Conservation (phyloP, 352 stramenopile genomes). For the Globisporangium carolinianum region DNA sequence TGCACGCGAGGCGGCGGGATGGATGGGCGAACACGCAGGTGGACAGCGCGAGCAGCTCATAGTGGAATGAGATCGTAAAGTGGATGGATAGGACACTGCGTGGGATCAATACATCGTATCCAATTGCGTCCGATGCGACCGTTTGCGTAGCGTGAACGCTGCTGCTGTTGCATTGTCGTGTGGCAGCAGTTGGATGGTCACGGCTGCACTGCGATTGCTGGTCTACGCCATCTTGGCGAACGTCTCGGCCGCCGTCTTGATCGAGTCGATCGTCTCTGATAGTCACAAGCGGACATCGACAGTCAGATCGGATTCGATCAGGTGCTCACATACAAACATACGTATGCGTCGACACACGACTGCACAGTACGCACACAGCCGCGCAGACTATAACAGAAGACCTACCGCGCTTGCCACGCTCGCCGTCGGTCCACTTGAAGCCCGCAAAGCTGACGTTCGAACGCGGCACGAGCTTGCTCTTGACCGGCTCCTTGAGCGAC, state of each 20-base stretch:
- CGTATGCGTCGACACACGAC: not conserved
- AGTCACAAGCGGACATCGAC: not conserved
- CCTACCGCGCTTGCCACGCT: conserved; percentile 68
- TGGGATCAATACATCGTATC: too few species aligned
- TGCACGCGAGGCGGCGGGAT: too few species aligned
- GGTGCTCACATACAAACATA: not conserved
- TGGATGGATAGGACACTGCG: too few species aligned
- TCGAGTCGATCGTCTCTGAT: conserved; percentile 66
- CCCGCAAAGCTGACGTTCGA: conserved; percentile 76
- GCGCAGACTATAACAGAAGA: conserved; percentile 5
- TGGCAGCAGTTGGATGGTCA: too few species aligned
- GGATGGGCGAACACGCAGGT: too few species aligned
- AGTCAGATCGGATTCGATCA: not conserved
- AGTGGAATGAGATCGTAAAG: too few species aligned
- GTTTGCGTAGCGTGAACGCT: too few species aligned
- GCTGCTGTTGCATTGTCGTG: too few species aligned
- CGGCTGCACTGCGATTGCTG: conserved; percentile 14
- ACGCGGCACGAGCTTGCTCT: conserved; percentile 69
- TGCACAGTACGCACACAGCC: not conserved
- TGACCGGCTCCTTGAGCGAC: conserved; percentile 81
- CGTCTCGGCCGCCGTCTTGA: conserved; percentile 75
- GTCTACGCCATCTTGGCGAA: conserved; percentile 70
- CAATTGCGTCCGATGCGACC: too few species aligned
- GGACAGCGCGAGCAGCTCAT: too few species aligned
- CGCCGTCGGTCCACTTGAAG: conserved; percentile 82